phyloP scores from a whole-genome alignment of 306 rosid genomes.

The Cucumis sativus region DNA sequence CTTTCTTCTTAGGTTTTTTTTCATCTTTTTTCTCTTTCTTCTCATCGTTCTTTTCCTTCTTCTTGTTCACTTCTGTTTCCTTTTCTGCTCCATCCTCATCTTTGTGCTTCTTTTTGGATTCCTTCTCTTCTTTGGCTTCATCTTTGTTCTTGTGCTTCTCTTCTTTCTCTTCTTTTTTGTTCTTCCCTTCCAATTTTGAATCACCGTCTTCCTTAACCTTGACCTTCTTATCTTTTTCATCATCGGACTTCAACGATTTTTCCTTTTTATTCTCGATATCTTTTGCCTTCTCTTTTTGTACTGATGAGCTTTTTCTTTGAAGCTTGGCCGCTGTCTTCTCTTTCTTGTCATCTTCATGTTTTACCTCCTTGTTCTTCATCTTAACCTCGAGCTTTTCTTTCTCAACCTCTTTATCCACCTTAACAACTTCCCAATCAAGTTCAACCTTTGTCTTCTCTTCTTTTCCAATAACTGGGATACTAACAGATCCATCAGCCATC shows the following conservation, averaged over 20 bases:
- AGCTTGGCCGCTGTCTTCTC: constrained; percentile 25
- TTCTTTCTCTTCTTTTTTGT: constrained; percentile 10
- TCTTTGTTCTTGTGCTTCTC: constrained; percentile 12
- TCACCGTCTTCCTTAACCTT: neutral
- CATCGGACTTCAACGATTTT: constrained; percentile 1
- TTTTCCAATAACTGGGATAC: neutral
- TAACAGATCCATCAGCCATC: neutral
- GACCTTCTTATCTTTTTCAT: constrained; percentile 15
- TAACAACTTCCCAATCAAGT: neutral
- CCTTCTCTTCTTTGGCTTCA: neutral
- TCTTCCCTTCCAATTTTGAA: neutral
- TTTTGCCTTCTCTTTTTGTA: constrained; percentile 17
- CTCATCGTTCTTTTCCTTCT: neutral
- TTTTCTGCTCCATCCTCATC: neutral
- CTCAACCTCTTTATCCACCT: constrained; percentile 4
- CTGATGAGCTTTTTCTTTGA: constrained; percentile 35
- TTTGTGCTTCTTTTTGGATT: neutral
- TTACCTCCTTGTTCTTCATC: constrained; percentile 23
- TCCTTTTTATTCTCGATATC: constrained; percentile 21
- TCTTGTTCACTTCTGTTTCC: neutral
- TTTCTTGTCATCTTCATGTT: constrained; percentile 18
- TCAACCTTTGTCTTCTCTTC: constrained; percentile 24
- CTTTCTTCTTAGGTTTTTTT: neutral
- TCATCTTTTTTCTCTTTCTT: neutral
- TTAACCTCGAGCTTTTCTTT: constrained; percentile 21